A percentile compares a stretch with the other conserved stretches of the same genome.
These are phyloP conservation scores for Entamoeba invadens DNA, from an alignment of 208 protist species.

Conservation along the genomic window DNA sequence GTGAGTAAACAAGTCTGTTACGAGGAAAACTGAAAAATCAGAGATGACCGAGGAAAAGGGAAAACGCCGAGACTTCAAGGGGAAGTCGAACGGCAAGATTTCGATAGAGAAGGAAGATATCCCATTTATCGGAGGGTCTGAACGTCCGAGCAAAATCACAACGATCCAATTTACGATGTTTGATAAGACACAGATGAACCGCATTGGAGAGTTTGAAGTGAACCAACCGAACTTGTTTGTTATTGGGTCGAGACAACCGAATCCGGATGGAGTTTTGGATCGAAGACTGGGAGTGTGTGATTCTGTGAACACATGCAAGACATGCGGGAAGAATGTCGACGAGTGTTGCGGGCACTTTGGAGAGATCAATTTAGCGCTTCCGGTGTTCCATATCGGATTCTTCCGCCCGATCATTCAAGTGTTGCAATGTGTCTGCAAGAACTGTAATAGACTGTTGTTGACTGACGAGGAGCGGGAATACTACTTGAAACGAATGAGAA, in stretches of 20 bases:
- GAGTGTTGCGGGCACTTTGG: constrained; percentile 90
- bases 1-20: background rate
- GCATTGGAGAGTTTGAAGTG: background rate
- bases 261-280: background rate
- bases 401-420: constrained; percentile 71
- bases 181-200: background rate
- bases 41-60: background rate
- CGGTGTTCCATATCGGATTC: constrained; percentile 91
- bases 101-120: background rate
- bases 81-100: background rate
- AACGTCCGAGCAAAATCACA: background rate
- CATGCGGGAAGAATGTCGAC: background rate
- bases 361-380: constrained; percentile 79
- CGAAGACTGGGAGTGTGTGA: background rate
- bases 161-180: background rate
- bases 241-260: background rate
- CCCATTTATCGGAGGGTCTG: background rate
- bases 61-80: background rate
- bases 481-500: constrained; percentile 8
- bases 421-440: constrained; percentile 87
- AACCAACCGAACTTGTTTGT: background rate
- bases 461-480: background rate
- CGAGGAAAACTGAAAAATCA: background rate
- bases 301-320: background rate
- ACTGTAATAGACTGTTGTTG: constrained; percentile 67